These are phyloP conservation scores for Zasmidium angulare DNA, from an alignment of 2,329 filamentous ascomycete species.

Conservation along the genomic window DNA sequence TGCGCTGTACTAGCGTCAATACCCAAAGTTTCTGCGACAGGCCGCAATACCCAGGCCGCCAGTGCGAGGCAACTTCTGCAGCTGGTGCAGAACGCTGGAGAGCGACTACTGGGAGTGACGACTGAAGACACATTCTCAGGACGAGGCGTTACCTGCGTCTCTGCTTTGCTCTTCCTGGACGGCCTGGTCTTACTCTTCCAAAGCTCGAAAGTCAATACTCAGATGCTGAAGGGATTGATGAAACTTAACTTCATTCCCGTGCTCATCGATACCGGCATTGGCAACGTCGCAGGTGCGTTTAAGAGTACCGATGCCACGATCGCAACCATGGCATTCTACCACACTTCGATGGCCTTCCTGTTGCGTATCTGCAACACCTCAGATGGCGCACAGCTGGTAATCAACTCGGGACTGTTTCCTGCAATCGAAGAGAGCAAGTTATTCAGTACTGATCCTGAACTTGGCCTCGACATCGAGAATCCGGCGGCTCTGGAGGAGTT, in stretches of 20 bases:
- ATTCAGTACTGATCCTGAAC: conserved; percentile 86
- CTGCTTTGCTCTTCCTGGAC: conserved; percentile 81
- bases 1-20: conserved; percentile 47
- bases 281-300: conserved; percentile 69
- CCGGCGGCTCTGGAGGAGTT: conserved; percentile 72
- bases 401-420: conserved; percentile 85
- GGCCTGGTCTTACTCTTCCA: conserved; percentile 72
- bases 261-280: conserved; percentile 81
- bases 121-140: conserved; percentile 93
- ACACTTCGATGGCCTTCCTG: conserved; percentile 78
- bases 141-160: conserved; percentile 76
- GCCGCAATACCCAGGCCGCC: conserved; percentile 16
- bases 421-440: conserved; percentile 78
- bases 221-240: conserved; percentile 76
- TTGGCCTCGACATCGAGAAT: conserved; percentile 75
- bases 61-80: conserved; percentile 48
- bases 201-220: conserved; percentile 64
- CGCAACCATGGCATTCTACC: conserved; percentile 59
- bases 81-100: conserved; percentile 76
- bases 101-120: conserved; percentile 77
- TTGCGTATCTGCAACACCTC: conserved; percentile 81
- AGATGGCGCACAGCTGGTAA: conserved; percentile 78
- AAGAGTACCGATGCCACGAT: conserved; percentile 50
- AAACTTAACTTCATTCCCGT: conserved; percentile 89
- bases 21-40: conserved; percentile 12